Conservation (phyloP, 805 yeast species). For the Candida alai region DNA sequence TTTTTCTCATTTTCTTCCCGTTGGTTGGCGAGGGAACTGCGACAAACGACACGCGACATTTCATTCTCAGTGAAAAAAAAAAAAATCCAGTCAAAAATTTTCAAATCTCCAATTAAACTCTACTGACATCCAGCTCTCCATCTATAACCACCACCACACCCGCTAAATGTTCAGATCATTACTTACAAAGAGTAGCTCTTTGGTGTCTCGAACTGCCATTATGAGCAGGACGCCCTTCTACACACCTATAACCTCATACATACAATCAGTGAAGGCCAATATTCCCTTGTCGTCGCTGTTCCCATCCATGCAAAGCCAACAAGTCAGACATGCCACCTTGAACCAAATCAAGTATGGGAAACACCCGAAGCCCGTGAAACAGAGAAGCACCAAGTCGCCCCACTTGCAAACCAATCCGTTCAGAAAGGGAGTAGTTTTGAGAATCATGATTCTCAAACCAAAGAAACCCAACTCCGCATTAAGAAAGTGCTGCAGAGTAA, state of each 20-base stretch:
- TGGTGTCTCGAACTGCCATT: conserved; percentile 3
- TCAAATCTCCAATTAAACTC: neutral
- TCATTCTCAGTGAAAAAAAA: neutral
- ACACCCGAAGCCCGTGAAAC: conserved; percentile 46
- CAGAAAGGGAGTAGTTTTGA: conserved; percentile 86
- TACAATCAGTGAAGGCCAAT: conserved; percentile 13
- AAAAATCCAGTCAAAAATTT: conserved; percentile 3
- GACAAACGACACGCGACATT: too few species aligned
- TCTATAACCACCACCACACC: neutral
- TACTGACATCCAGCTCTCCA: neutral
- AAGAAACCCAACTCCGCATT: conserved; percentile 98
- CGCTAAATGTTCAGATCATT: conserved; percentile 18
- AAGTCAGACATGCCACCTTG: conserved; percentile 61
- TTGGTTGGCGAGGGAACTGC: neutral
- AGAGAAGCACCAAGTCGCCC: conserved; percentile 61
- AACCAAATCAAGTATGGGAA: conserved; percentile 74
- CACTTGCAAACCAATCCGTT: conserved; percentile 82
- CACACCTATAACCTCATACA: conserved; percentile 9
- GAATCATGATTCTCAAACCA: conserved; percentile 94
- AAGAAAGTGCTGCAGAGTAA: conserved; percentile 93
- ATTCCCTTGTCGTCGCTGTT: conserved; percentile 11
- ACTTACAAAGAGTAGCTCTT: conserved; percentile 6
- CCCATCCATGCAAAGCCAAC: conserved; percentile 18
- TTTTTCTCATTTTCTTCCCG: conserved; percentile 1
- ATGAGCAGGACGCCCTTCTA: neutral